Percentiles rank a stretch among this genome's conserved stretches.
Conservation (phyloP, 352 stramenopile species). For the Pythium rishiriense region DNA sequence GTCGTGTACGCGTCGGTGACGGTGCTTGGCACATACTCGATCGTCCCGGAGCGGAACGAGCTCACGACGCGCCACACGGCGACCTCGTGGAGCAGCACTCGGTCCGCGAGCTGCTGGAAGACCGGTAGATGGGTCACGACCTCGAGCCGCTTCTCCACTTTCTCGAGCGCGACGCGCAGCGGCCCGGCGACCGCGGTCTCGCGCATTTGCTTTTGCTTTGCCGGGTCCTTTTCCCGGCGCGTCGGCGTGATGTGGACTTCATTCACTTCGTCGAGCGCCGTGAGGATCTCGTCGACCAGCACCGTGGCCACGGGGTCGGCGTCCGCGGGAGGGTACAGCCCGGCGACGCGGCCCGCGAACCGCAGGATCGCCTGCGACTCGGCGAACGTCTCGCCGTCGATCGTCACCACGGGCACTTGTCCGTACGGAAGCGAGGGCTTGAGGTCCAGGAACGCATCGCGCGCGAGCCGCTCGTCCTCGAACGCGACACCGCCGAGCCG, state of each 20-base stretch:
- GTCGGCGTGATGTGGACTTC: slow-evolving; percentile 8
- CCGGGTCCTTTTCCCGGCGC: background rate
- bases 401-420: slow-evolving; percentile 31
- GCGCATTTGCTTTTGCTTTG: slow-evolving; percentile 18
- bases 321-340: slow-evolving; percentile 33
- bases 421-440: slow-evolving; percentile 32
- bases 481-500: slow-evolving; percentile 33
- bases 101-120: background rate
- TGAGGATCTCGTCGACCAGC: slow-evolving; percentile 32
- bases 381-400: slow-evolving; percentile 44
- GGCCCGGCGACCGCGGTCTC: background rate
- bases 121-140: background rate
- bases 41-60: background rate
- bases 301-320: slow-evolving; percentile 17
- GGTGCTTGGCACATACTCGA: slow-evolving; percentile 14
- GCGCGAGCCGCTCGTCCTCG: slow-evolving; percentile 33
- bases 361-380: slow-evolving; percentile 57
- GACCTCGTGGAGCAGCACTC: slow-evolving; percentile 27
- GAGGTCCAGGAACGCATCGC: slow-evolving; percentile 25
- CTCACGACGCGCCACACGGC: slow-evolving; percentile 8
- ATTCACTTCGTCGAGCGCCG: slow-evolving; percentile 27
- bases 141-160: background rate
- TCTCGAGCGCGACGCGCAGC: background rate
- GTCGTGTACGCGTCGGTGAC: slow-evolving; percentile 4
- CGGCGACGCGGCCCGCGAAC: slow-evolving; percentile 53